Evolutionary conservation across 1,284 basidiomycete species (phyloP).

Genomic region (Hymenochaete sp.): DNA sequence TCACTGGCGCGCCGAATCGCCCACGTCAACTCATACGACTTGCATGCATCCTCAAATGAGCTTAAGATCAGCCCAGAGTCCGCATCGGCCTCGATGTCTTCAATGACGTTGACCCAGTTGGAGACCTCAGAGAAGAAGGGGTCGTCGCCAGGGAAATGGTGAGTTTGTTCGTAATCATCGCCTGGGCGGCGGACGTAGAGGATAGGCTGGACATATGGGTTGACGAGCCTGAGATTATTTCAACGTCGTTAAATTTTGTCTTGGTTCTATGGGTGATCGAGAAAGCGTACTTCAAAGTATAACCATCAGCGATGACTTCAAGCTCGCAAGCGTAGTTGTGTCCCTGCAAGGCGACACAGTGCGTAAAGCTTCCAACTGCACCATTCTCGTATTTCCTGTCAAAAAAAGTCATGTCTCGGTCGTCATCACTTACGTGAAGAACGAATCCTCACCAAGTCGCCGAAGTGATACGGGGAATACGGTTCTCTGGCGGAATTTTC

Average conservation of each 20-base stretch:
- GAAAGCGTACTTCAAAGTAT: constrained; percentile 56
- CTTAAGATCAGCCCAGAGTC: constrained; percentile 65
- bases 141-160: constrained; percentile 77
- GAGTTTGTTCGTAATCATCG: constrained; percentile 74
- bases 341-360: constrained; percentile 84
- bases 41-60: constrained; percentile 76
- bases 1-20: constrained; percentile 77
- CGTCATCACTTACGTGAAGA: constrained; percentile 12
- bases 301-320: constrained; percentile 87
- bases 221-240: constrained; percentile 60
- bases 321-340: constrained; percentile 88
- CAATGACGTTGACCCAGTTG: constrained; percentile 75
- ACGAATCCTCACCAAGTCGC: constrained; percentile 55
- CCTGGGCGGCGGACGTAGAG: constrained; percentile 80
- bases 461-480: constrained; percentile 73
- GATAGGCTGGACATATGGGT: constrained; percentile 79
- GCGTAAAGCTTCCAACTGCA: constrained; percentile 84
- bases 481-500: constrained; percentile 68
- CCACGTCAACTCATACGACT: constrained; percentile 84
- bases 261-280: constrained; percentile 8
- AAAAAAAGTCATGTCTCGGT: background rate
- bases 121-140: constrained; percentile 90
- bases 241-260: no score
- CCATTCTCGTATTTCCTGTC: constrained; percentile 86
- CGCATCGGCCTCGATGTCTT: constrained; percentile 61